Conservation (phyloP, 306 rosid genomes). For the Oemleria cerasiformis region DNA sequence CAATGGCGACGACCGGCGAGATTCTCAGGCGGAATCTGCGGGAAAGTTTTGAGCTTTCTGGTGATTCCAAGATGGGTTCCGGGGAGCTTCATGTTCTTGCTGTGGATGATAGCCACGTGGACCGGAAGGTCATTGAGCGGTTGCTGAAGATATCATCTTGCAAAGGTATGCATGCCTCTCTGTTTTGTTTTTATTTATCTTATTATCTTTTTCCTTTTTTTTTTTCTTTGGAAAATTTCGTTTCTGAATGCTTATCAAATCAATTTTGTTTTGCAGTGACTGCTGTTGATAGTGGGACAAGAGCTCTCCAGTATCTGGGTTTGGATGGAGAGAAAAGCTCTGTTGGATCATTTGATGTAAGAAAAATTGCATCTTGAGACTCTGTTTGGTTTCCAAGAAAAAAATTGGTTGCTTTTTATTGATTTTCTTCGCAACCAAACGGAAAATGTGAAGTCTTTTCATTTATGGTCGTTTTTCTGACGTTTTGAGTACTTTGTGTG, state of each 20-base stretch:
- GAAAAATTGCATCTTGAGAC: conserved; percentile 12
- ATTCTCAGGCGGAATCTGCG: conserved; percentile 36
- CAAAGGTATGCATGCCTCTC: conserved; percentile 46
- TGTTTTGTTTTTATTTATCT: not conserved
- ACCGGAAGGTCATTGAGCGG: conserved; percentile 77
- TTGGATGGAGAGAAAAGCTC: conserved; percentile 73
- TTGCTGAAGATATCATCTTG: conserved; percentile 77
- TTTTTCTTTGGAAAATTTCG: not conserved
- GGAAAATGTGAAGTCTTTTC: not conserved
- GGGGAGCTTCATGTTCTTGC: conserved; percentile 77
- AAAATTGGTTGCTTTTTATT: too few relatives aligned
- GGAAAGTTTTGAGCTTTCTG: conserved; percentile 34
- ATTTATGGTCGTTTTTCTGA: not conserved
- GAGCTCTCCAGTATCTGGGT: conserved; percentile 90
- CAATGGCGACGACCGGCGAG: conserved; percentile 49
- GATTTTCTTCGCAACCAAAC: not conserved
- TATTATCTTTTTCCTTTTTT: too few relatives aligned
- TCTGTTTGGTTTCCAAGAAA: conserved; percentile 20
- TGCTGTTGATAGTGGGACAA: conserved; percentile 84
- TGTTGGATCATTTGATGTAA: conserved; percentile 59
- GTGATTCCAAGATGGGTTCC: conserved; percentile 24
- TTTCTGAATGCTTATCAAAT: not conserved
- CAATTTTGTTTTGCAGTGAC: conserved; percentile 57
- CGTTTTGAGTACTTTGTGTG: conserved; percentile 25
- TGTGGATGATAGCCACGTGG: conserved; percentile 82